phyloP scores from a whole-genome alignment of 2,329 filamentous ascomycete species.

The Xylaria sp. region DNA sequence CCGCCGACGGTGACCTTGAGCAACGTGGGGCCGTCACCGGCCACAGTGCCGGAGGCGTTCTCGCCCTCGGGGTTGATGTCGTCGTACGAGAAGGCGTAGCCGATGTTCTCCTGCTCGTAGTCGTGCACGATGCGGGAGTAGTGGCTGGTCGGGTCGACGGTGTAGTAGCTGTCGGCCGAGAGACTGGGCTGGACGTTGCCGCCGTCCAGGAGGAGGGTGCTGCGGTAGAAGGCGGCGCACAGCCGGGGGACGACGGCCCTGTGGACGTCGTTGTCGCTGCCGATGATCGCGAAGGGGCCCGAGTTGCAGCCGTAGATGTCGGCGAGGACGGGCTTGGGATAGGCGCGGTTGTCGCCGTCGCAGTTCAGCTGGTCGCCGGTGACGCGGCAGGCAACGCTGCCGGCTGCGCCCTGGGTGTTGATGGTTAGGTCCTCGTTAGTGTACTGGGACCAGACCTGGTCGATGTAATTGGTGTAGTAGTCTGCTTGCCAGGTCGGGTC shows the following conservation, averaged over 20 bases:
- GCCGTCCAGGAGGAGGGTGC: conserved; percentile 57
- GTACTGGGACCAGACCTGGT: conserved; percentile 59
- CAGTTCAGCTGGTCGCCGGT: conserved; percentile 52
- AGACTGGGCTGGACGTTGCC: conserved; percentile 59
- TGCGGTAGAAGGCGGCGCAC: conserved; percentile 62
- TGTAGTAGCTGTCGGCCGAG: conserved; percentile 56
- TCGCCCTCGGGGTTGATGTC: conserved; percentile 69
- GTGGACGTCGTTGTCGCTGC: conserved; percentile 54
- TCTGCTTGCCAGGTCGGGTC: conserved; percentile 51
- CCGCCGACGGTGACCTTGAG: conserved; percentile 61
- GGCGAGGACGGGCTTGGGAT: conserved; percentile 54
- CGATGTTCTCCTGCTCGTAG: conserved; percentile 66
- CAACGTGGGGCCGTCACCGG: conserved; percentile 56
- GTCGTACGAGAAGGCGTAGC: conserved; percentile 75
- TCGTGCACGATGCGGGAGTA: conserved; percentile 70
- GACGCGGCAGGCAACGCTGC: conserved; percentile 55
- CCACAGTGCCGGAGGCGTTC: conserved; percentile 64
- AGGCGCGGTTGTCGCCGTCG: conserved; percentile 55
- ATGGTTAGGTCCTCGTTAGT: conserved; percentile 52
- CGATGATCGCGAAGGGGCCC: conserved; percentile 56
- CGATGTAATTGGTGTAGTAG: conserved; percentile 59
- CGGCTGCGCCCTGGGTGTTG: conserved; percentile 55
- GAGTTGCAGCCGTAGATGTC: conserved; percentile 64
- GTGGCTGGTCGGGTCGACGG: conserved; percentile 59
- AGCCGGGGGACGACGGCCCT: conserved; percentile 58